phyloP scores from a whole-genome alignment of 2,329 filamentous ascomycete species.

The Verticillium albo-atrum region DNA sequence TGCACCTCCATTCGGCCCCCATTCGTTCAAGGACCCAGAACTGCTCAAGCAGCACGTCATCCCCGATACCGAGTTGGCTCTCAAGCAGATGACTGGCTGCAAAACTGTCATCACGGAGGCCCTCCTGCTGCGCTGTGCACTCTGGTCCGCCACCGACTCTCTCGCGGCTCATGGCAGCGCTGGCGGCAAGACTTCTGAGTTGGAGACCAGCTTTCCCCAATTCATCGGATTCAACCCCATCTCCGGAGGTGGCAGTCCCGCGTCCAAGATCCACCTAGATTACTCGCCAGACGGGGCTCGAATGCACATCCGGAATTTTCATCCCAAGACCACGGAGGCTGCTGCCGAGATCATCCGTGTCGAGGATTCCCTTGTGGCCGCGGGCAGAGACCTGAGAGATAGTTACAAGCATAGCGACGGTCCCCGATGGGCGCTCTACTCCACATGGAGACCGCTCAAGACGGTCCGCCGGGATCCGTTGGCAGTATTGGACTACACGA shows the following conservation, averaged over 20 bases:
- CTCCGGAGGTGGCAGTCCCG: conserved; percentile 16
- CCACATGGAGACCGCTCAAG: conserved; percentile 14
- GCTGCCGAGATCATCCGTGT: conserved; percentile 16
- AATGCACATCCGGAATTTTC: conserved; percentile 20
- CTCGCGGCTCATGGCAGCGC: conserved; percentile 7
- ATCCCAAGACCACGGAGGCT: conserved; percentile 13
- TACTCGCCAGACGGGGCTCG: conserved; percentile 20
- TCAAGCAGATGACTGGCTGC: conserved; percentile 20
- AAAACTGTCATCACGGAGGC: conserved; percentile 18
- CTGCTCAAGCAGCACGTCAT: conserved; percentile 18
- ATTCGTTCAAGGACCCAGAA: conserved; percentile 15
- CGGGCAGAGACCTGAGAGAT: conserved; percentile 2
- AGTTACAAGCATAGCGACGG: conserved; percentile 5
- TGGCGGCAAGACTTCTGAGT: background rate
- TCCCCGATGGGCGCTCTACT: conserved; percentile 14
- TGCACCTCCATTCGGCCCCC: conserved; percentile 11
- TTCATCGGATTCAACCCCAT: conserved; percentile 16
- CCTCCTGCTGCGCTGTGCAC: conserved; percentile 12
- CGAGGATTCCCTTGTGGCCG: conserved; percentile 7
- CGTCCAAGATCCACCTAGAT: conserved; percentile 23
- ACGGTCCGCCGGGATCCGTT: background rate
- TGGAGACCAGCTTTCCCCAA: conserved; percentile 8
- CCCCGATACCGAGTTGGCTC: conserved; percentile 17
- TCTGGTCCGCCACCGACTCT: background rate
- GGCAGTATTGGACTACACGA: background rate